These are phyloP conservation scores for Nemania sp. DNA, from an alignment of 2,329 filamentous ascomycete species.

Conservation along the genomic window DNA sequence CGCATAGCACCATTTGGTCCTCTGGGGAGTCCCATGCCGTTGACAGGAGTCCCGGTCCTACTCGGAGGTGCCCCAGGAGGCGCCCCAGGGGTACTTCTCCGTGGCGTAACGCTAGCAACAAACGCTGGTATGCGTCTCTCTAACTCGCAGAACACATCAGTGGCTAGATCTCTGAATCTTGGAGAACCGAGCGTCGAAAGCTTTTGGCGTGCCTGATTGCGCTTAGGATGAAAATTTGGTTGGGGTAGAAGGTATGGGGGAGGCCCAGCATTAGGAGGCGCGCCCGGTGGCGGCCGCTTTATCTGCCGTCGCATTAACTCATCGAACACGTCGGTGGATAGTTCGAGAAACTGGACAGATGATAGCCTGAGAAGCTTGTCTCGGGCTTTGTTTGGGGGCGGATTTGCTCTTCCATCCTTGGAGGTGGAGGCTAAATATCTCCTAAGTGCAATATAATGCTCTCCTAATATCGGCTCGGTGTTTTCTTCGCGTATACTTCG, in stretches of 20 bases:
- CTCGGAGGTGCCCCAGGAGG: constrained; percentile 68
- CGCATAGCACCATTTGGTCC: constrained; percentile 64
- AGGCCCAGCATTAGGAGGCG: constrained; percentile 62
- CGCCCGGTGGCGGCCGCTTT: constrained; percentile 65
- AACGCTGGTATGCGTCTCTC: constrained; percentile 91
- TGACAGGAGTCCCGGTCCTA: constrained; percentile 72
- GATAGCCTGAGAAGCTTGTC: constrained; percentile 94
- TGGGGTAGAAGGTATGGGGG: constrained; percentile 86
- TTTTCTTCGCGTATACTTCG: constrained; percentile 71
- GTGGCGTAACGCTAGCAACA: constrained; percentile 73
- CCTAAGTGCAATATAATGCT: constrained; percentile 86
- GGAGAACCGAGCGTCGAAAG: constrained; percentile 88
- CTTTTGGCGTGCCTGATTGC: constrained; percentile 97
- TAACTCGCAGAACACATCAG: constrained; percentile 95
- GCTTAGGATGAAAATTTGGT: constrained; percentile 91
- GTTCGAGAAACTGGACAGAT: constrained; percentile 92
- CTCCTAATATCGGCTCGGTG: constrained; percentile 72
- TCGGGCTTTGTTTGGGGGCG: constrained; percentile 86
- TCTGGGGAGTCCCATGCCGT: constrained; percentile 65
- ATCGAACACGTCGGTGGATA: constrained; percentile 97
- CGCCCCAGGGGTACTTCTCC: constrained; percentile 71
- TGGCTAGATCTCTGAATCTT: constrained; percentile 90
- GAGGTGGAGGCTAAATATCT: constrained; percentile 77
- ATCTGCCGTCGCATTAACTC: constrained; percentile 90
- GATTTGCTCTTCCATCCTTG: constrained; percentile 79